Evolutionary conservation across 192 early-diverging fungal genomes (phyloP), one percentile per base, ranked within the genome.

Genomic region (Funneliformis mosseae): DNA sequence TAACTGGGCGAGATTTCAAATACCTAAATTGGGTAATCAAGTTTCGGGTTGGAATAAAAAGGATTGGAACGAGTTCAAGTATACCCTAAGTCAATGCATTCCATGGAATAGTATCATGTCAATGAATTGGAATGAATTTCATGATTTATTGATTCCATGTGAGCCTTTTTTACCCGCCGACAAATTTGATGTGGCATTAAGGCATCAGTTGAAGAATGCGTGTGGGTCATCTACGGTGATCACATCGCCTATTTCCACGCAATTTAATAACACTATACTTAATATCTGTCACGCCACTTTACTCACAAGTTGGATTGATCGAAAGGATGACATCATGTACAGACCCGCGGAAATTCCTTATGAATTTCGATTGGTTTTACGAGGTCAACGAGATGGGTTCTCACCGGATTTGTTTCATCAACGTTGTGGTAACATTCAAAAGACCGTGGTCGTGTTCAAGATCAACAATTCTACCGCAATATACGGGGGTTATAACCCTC

Each of bases 221-320:
- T 72, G 70, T 45, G 70, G 43, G 9, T 12, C 43, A 5, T 27
- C 63, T 10, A 25, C 45, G 3, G n/a, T 46, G 10, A 72, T 72
- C 23, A 25, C 7, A 14, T 46, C 70, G 18, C 70, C 43, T 45
- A 72, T 72, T 72, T 72, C 70, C 3, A 23, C 14, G 4, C 41
- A 72, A 46, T 27, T 46, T 27, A 46, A 46, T 27, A 8, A 21
- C 9, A 72, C 70, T 8, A 72, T 72, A 25, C 16, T 72, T 25
- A 72, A 72, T 72, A 72, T 48, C 46, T 72, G 70, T 72, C 70
- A 72, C 48, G 41, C 70, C 11, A 72, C 70, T 25, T 46, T 72
- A 46, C 21, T 72, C 14, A 45, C 70, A 43, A 72, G 45, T 72
- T 72, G 70, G 70, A 72, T 72, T 46, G 70, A 72, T 46, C 8